Evolutionary conservation across 805 yeast genomes (phyloP).

Genomic region (Komagataella populi): DNA sequence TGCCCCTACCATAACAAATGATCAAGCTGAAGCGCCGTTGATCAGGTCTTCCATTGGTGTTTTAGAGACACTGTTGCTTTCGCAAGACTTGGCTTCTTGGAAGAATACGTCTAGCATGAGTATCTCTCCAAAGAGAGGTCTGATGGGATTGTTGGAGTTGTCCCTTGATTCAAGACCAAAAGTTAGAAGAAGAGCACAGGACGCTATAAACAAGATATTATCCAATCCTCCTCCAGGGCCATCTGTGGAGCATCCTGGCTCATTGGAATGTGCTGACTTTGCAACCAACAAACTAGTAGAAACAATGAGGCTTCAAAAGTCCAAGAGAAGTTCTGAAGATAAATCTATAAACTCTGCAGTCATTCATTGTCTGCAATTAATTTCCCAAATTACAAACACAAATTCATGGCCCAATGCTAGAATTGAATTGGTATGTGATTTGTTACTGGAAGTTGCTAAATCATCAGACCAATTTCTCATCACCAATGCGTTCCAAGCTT

Average conservation of each 20-base stretch:
- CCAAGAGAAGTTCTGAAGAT: slow-evolving; percentile 17
- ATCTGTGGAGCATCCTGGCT: slow-evolving; percentile 63
- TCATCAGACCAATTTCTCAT: slow-evolving; percentile 77
- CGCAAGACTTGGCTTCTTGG: slow-evolving; percentile 81
- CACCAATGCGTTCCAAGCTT: slow-evolving; percentile 71
- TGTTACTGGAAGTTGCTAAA: slow-evolving; percentile 60
- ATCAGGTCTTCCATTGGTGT: slow-evolving; percentile 78
- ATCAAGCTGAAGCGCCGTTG: slow-evolving; percentile 65
- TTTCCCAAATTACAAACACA: slow-evolving; percentile 55
- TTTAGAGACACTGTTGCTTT: slow-evolving; percentile 61
- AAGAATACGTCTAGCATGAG: slow-evolving; percentile 30
- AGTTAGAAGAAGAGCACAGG: slow-evolving; percentile 89
- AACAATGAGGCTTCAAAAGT: slow-evolving; percentile 24
- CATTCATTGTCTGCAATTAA: slow-evolving; percentile 67
- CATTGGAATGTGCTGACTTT: slow-evolving; percentile 54
- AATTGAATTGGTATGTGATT: slow-evolving; percentile 63
- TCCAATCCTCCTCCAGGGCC: slow-evolving; percentile 65
- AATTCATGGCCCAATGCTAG: slow-evolving; percentile 73
- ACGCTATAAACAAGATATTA: slow-evolving; percentile 60
- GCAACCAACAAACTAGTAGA: slow-evolving; percentile 42
- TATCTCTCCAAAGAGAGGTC: slow-evolving; percentile 69
- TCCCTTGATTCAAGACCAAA: slow-evolving; percentile 87
- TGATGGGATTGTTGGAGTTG: slow-evolving; percentile 63
- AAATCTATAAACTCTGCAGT: slow-evolving; percentile 42
- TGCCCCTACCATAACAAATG: slow-evolving; percentile 66